These are phyloP conservation scores for Labyrinthula sp. DNA, from an alignment of 352 stramenopile genomes.

Conservation along the genomic window DNA sequence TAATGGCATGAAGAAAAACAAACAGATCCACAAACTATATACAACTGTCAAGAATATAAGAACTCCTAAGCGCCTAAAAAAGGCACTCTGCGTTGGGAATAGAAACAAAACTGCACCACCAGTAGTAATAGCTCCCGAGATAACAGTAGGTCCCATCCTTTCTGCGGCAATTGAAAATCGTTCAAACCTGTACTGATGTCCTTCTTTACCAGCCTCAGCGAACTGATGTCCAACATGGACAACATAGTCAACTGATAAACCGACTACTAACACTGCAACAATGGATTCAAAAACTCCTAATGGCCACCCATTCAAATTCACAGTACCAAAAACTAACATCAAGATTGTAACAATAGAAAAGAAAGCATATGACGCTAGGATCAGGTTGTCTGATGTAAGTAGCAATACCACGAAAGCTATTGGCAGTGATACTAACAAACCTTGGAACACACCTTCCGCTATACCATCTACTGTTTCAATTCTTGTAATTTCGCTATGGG, in stretches of 20 bases:
- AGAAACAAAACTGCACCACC: constrained; percentile 31
- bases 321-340: constrained; percentile 29
- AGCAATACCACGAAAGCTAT: constrained; percentile 33
- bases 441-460: constrained; percentile 31
- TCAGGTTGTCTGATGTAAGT: constrained; percentile 32
- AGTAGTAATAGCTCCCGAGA: constrained; percentile 35
- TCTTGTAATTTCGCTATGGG: constrained; percentile 25
- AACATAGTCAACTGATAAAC: constrained; percentile 35
- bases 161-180: constrained; percentile 28
- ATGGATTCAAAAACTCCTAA: constrained; percentile 34
- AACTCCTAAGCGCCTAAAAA: constrained; percentile 36
- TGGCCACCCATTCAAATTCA: constrained; percentile 30
- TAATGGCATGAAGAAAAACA: too few relatives aligned
- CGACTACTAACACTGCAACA: constrained; percentile 35
- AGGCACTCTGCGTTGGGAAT: constrained; percentile 29
- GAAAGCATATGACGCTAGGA: constrained; percentile 31
- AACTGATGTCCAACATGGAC: constrained; percentile 34
- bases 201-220: constrained; percentile 26
- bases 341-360: constrained; percentile 33
- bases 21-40: too few relatives aligned
- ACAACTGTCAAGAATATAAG: constrained; percentile 33
- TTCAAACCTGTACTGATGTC: constrained; percentile 4
- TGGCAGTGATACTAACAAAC: constrained; percentile 33
- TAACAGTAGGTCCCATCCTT: constrained; percentile 33
- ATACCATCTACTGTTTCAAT: constrained; percentile 31